phyloP scores from a whole-genome alignment of 495 filamentous ascomycete genomes.

The Bacidia rubella region DNA sequence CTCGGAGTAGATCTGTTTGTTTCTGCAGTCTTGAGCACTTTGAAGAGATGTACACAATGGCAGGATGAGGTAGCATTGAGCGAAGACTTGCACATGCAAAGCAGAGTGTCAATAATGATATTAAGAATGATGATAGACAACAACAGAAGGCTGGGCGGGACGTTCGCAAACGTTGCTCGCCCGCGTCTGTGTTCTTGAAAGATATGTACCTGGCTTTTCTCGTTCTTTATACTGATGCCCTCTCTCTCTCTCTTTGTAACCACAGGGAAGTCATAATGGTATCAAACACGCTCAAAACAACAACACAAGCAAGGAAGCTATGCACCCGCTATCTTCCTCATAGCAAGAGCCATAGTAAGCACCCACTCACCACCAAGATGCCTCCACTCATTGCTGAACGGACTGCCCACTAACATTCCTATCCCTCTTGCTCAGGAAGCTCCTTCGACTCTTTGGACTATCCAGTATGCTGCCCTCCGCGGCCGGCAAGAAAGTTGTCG shows the following conservation, averaged over 20 bases:
- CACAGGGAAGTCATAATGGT: neutral
- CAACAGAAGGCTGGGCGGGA: too few species aligned
- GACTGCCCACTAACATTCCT: slow-evolving; percentile 15
- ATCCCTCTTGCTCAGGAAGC: slow-evolving; percentile 44
- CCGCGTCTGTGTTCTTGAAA: neutral
- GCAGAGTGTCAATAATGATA: too few species aligned
- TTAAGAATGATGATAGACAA: too few species aligned
- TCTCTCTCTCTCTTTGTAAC: neutral
- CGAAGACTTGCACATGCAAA: too few species aligned
- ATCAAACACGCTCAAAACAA: neutral
- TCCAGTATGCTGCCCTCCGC: slow-evolving; percentile 30
- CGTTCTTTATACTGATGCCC: neutral
- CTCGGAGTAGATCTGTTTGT: too few species aligned
- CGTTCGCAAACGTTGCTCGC: too few species aligned
- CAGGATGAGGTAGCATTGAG: too few species aligned
- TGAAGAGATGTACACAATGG: too few species aligned
- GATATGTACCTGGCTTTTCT: neutral
- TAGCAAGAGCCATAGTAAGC: too few species aligned
- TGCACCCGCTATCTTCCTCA: too few species aligned
- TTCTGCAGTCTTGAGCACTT: too few species aligned
- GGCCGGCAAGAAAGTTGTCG: slow-evolving; percentile 42
- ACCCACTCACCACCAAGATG: too few species aligned
- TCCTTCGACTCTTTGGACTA: slow-evolving; percentile 40
- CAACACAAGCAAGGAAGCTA: neutral
- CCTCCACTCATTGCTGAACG: slow-evolving; percentile 4